Conservation (phyloP, 495 filamentous ascomycete species). For the Xylona heveae region DNA sequence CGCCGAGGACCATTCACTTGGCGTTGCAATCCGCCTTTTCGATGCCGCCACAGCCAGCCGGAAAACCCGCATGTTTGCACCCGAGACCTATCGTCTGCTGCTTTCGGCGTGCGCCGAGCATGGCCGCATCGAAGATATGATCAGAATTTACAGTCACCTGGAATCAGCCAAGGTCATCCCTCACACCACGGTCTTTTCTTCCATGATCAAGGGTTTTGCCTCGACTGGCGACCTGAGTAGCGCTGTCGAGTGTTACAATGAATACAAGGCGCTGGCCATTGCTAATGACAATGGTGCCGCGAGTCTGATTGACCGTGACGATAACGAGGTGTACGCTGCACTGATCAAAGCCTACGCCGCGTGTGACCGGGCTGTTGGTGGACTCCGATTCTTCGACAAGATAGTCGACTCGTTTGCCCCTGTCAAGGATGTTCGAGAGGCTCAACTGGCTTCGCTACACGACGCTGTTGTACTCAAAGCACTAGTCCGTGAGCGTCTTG, state of each 20-base stretch:
- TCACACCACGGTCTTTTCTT: constrained; percentile 58
- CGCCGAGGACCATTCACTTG: constrained; percentile 66
- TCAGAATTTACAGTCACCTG: constrained; percentile 75
- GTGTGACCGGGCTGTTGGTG: constrained; percentile 56
- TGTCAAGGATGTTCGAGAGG: constrained; percentile 18
- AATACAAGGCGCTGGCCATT: constrained; percentile 70
- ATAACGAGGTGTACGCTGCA: constrained; percentile 70
- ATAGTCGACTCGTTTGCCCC: constrained; percentile 36
- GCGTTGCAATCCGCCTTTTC: constrained; percentile 68
- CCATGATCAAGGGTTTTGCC: constrained; percentile 86
- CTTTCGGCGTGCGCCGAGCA: constrained; percentile 69
- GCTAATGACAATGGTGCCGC: constrained; percentile 56
- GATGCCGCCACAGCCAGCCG: constrained; percentile 38
- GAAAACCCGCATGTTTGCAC: constrained; percentile 31
- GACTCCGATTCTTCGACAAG: constrained; percentile 60
- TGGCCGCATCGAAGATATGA: constrained; percentile 66
- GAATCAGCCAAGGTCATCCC: constrained; percentile 51
- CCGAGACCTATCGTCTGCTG: constrained; percentile 59
- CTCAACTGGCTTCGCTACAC: constrained; percentile 33
- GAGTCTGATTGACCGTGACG: constrained; percentile 48
- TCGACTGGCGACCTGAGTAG: constrained; percentile 56
- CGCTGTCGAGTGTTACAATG: constrained; percentile 89
- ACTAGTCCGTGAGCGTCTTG: constrained; percentile 51
- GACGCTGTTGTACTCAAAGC: constrained; percentile 49
- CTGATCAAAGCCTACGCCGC: constrained; percentile 70